These are phyloP conservation scores for Paraphoma sp. DNA, from an alignment of 2,329 filamentous ascomycete species.

Conservation along the genomic window DNA sequence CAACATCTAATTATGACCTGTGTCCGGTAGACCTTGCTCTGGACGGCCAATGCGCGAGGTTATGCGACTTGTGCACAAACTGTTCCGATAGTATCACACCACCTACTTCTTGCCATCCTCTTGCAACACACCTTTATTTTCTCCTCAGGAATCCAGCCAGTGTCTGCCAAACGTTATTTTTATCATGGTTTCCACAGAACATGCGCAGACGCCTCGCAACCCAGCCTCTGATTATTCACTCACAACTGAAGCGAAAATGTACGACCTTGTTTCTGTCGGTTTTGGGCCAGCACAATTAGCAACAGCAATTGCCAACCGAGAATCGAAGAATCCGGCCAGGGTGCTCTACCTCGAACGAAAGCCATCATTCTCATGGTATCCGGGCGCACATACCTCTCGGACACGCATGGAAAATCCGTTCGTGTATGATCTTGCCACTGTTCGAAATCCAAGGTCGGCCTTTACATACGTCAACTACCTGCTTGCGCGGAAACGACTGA, in stretches of 20 bases:
- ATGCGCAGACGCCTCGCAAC: conserved; percentile 15
- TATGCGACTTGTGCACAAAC: conserved; percentile 7
- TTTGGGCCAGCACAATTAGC: conserved; percentile 46
- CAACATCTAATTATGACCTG: conserved; percentile 22
- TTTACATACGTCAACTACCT: conserved; percentile 47
- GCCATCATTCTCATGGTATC: conserved; percentile 42
- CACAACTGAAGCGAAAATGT: conserved; percentile 20
- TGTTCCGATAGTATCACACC: conserved; percentile 10
- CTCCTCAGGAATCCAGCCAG: too few species aligned
- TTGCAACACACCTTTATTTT: not conserved
- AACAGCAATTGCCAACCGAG: conserved; percentile 44
- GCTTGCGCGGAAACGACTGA: conserved; percentile 35
- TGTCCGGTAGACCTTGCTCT: conserved; percentile 10
- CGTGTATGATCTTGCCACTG: conserved; percentile 44
- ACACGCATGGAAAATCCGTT: conserved; percentile 45
- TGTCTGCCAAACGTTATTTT: not conserved
- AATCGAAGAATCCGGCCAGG: conserved; percentile 31
- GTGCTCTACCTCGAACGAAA: conserved; percentile 44
- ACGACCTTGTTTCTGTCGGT: conserved; percentile 45
- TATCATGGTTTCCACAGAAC: conserved; percentile 29
- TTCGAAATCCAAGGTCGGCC: conserved; percentile 42
- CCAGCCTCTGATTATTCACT: conserved; percentile 18
- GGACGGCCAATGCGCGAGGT: conserved; percentile 19
- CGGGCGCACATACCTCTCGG: conserved; percentile 32
- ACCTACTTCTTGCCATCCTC: conserved; percentile 1